phyloP scores from a whole-genome alignment of 176 grass and related monocot genomes.

The Ananas comosus region DNA sequence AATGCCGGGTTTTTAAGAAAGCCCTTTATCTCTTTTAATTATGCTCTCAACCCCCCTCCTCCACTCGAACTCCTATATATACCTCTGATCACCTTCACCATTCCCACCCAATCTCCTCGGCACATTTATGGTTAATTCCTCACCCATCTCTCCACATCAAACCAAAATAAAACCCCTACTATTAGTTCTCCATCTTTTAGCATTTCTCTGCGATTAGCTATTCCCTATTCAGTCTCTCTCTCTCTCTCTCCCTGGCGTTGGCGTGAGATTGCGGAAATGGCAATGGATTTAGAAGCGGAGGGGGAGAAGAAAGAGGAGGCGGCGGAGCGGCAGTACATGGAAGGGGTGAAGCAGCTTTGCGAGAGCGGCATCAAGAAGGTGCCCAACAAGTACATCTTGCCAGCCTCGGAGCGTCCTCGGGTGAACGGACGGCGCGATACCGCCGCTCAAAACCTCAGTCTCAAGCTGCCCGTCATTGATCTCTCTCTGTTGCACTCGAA shows the following conservation, averaged over 20 bases:
- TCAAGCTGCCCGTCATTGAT: conserved; percentile 64
- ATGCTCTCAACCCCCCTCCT: neutral
- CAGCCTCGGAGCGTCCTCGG: conserved; percentile 38
- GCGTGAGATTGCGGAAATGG: neutral
- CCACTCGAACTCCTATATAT: neutral
- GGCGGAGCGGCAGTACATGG: neutral
- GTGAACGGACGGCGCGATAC: neutral
- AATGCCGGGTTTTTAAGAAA: neutral
- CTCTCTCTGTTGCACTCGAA: conserved; percentile 31
- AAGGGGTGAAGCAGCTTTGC: conserved; percentile 59
- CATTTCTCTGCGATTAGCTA: neutral
- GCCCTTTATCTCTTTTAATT: neutral
- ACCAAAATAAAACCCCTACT: no score
- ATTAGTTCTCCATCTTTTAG: no score
- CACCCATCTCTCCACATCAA: no score
- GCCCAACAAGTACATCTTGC: conserved; percentile 50
- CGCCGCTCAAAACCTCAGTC: neutral
- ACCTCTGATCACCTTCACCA: neutral
- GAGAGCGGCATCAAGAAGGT: conserved; percentile 46
- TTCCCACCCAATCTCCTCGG: neutral
- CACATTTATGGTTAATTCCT: neutral
- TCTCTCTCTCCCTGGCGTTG: neutral
- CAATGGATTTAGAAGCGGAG: neutral
- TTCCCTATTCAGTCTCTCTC: neutral
- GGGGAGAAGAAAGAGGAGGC: conserved; percentile 5